phyloP scores from a whole-genome alignment of 78 protist species.

The Guillardia theta region DNA sequence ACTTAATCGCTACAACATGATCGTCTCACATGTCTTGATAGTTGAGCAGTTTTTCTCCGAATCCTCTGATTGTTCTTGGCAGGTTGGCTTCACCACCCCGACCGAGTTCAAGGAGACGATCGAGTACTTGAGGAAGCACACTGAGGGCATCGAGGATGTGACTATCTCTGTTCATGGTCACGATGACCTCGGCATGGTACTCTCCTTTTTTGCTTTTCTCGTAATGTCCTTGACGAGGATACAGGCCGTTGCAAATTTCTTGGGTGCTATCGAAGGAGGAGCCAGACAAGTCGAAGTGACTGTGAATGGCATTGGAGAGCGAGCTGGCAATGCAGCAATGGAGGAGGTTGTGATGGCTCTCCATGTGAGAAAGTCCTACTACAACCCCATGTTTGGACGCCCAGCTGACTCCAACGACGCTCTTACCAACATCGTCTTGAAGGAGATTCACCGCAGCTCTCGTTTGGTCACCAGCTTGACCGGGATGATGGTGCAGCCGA shows the following conservation, averaged over 20 bases:
- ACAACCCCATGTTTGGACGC: background rate
- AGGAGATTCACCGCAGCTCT: constrained; percentile 40
- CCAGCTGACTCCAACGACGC: background rate
- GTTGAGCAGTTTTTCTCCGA: too few relatives aligned
- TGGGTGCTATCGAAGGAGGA: background rate
- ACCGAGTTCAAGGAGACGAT: constrained; percentile 53
- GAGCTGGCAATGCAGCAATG: constrained; percentile 64
- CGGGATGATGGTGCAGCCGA: constrained; percentile 47
- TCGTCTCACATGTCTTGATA: too few relatives aligned
- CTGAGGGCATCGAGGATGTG: constrained; percentile 30
- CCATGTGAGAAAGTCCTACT: constrained; percentile 38
- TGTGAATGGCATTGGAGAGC: constrained; percentile 64
- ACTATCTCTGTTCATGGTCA: constrained; percentile 65
- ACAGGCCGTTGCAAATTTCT: background rate
- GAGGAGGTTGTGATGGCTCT: constrained; percentile 64
- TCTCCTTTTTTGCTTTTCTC: background rate
- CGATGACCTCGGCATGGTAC: constrained; percentile 61
- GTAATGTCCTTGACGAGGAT: too few relatives aligned
- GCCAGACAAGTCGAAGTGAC: constrained; percentile 51
- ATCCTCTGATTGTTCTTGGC: too few relatives aligned
- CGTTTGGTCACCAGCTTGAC: background rate
- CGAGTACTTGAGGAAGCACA: constrained; percentile 26
- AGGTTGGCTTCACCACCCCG: constrained; percentile 33
- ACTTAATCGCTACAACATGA: too few relatives aligned
- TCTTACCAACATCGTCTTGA: constrained; percentile 32